Conservation (phyloP, 2,329 filamentous ascomycete species). For the Apiospora arundinis region DNA sequence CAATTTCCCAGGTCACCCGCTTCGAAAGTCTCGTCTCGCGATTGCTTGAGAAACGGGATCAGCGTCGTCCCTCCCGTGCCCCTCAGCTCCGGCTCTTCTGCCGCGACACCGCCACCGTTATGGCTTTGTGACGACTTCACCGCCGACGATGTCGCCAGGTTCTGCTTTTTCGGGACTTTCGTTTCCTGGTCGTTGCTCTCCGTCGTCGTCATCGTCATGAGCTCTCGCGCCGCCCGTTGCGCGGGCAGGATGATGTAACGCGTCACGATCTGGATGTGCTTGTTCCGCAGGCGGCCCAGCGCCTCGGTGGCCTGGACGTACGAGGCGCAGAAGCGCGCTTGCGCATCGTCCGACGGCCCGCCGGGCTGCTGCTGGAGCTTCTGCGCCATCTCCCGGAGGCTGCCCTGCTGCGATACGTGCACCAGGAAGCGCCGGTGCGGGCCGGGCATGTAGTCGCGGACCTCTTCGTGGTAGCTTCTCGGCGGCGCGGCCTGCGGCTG, state of each 20-base stretch:
- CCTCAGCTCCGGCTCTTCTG: constrained; percentile 57
- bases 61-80: constrained; percentile 89
- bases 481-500: no score
- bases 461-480: constrained; percentile 64
- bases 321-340: constrained; percentile 44
- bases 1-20: neutral
- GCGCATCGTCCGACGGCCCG: constrained; percentile 54
- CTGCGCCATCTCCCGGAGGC: constrained; percentile 74
- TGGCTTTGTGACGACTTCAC: constrained; percentile 40
- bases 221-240: constrained; percentile 43
- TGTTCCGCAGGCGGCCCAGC: constrained; percentile 78
- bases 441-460: constrained; percentile 90
- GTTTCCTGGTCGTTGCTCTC: constrained; percentile 37
- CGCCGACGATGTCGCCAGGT: constrained; percentile 54
- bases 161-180: constrained; percentile 40
- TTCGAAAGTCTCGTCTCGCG: constrained; percentile 77
- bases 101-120: constrained; percentile 69
- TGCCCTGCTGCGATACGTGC: constrained; percentile 71
- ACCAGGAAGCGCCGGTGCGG: constrained; percentile 81
- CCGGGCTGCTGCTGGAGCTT: constrained; percentile 36
- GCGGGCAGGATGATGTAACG: constrained; percentile 89
- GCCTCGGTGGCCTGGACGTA: constrained; percentile 80
- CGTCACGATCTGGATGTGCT: constrained; percentile 88
- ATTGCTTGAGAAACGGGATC: constrained; percentile 88
- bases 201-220: constrained; percentile 45